These are phyloP conservation scores for Aristolochia contorta DNA, from an alignment of 164 flowering plant species.

Conservation along the genomic window DNA sequence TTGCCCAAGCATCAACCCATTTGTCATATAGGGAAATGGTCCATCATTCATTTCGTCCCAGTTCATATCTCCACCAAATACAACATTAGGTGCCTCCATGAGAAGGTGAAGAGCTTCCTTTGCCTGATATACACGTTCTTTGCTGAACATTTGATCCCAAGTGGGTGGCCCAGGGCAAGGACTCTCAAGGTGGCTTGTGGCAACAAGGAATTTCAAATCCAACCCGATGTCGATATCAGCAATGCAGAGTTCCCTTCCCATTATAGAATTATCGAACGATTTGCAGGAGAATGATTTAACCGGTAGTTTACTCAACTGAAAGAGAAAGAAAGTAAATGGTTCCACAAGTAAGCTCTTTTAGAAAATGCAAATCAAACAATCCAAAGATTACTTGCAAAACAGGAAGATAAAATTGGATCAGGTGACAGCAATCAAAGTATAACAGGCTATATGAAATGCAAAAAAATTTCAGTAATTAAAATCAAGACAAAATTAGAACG, in stretches of 20 bases:
- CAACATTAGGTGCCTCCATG: slow-evolving; percentile 40
- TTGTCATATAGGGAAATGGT: slow-evolving; percentile 56
- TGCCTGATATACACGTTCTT: slow-evolving; percentile 3
- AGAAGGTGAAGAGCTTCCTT: slow-evolving; percentile 40
- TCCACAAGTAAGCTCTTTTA: too few relatives aligned
- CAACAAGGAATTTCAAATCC: slow-evolving; percentile 41
- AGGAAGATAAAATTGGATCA: too few relatives aligned
- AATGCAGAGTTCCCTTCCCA: slow-evolving; percentile 59
- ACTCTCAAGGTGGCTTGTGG: slow-evolving; percentile 96
- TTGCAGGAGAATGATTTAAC: slow-evolving; percentile 53
- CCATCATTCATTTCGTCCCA: slow-evolving; percentile 96
- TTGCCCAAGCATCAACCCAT: slow-evolving; percentile 84
- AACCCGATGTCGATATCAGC: slow-evolving; percentile 45
- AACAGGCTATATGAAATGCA: too few relatives aligned
- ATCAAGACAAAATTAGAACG: too few relatives aligned
- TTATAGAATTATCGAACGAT: slow-evolving; percentile 57
- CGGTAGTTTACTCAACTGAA: slow-evolving; percentile 73
- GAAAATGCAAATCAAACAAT: too few relatives aligned
- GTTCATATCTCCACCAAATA: slow-evolving; percentile 95
- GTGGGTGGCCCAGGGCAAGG: slow-evolving; percentile 88
- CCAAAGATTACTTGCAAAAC: too few relatives aligned
- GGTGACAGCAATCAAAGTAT: too few relatives aligned
- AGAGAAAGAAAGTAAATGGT: not conserved
- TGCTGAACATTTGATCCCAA: slow-evolving; percentile 74
- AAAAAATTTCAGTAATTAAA: too few relatives aligned